A percentile compares a stretch with the other conserved stretches of the same genome.
Evolutionary conservation across 1,284 basidiomycete species (phyloP).

Genomic region (Boletus hoseneyae): DNA sequence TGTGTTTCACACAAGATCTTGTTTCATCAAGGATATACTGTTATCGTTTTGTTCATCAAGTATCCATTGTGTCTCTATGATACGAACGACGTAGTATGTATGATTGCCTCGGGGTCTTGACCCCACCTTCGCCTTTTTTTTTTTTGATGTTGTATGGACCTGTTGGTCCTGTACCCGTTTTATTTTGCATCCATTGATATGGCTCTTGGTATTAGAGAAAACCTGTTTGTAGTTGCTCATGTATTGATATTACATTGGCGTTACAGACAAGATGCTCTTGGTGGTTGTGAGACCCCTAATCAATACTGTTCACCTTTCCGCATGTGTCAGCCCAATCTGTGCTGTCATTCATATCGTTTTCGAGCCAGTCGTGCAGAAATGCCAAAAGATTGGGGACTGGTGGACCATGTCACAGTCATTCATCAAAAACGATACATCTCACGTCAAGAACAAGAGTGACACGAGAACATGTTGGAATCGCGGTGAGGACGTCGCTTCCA

Average conservation of each 20-base stretch:
- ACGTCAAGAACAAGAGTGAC: too few relatives aligned
- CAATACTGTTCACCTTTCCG: too few relatives aligned
- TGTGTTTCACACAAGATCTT: background rate
- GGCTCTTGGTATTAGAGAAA: constrained; percentile 8
- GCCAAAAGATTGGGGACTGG: too few relatives aligned
- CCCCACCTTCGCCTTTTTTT: constrained; percentile 2
- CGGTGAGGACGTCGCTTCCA: too few relatives aligned
- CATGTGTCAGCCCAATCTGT: too few relatives aligned
- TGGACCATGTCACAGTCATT: too few relatives aligned
- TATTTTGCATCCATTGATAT: constrained; percentile 1
- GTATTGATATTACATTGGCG: constrained; percentile 26
- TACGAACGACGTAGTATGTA: constrained; percentile 32
- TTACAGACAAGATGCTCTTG: constrained; percentile 16
- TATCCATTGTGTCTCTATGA: constrained; percentile 23
- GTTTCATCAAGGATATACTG: constrained; percentile 1
- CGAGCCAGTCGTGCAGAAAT: too few relatives aligned
- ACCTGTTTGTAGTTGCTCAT: constrained; percentile 27
- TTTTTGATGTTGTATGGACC: constrained; percentile 6
- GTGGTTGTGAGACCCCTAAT: too few relatives aligned
- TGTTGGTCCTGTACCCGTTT: constrained; percentile 5
- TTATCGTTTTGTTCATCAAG: constrained; percentile 10
- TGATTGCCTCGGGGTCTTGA: constrained; percentile 8
- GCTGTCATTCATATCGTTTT: too few relatives aligned
- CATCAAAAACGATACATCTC: too few relatives aligned
- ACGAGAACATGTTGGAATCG: too few relatives aligned